These are phyloP conservation scores for Vitis hybrid DNA, from an alignment of 177 flowering plant genomes.

Conservation along the genomic window DNA sequence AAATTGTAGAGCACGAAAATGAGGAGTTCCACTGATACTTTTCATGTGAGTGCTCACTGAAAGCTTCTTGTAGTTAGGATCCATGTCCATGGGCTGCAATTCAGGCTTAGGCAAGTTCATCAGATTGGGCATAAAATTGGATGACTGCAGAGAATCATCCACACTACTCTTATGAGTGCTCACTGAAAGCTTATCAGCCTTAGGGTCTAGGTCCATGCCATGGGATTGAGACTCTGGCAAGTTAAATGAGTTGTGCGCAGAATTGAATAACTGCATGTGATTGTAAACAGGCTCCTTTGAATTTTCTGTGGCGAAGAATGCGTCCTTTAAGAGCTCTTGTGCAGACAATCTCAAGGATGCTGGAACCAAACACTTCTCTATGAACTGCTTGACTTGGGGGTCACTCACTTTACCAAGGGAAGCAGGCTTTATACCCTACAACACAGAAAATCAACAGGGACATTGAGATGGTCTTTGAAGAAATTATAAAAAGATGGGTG, in stretches of 20 bases:
- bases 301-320: constrained; percentile 47
- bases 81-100: constrained; percentile 56
- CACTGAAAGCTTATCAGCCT: constrained; percentile 25
- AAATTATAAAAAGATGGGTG: not conserved
- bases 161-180: not conserved
- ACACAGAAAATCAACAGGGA: not conserved
- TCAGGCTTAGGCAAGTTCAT: constrained; percentile 22
- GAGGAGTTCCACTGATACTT: constrained; percentile 27
- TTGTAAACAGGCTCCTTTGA: constrained; percentile 25
- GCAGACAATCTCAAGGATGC: constrained; percentile 67
- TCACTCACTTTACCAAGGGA: constrained; percentile 62
- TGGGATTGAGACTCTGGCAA: constrained; percentile 25
- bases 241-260: constrained; percentile 12
- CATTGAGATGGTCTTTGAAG: not conserved
- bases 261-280: constrained; percentile 22
- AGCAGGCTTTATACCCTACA: constrained; percentile 81
- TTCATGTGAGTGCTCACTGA: constrained; percentile 19
- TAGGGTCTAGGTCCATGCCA: constrained; percentile 48
- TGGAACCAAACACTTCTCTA: constrained; percentile 78
- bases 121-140: constrained; percentile 17
- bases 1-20: constrained; percentile 31
- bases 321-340: constrained; percentile 66
- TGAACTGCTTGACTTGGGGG: constrained; percentile 58
- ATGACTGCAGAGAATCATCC: constrained; percentile 23
- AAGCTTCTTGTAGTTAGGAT: constrained; percentile 34